Conservation (phyloP, 2,329 filamentous ascomycete species). For the Cryphonectria radicalis region DNA sequence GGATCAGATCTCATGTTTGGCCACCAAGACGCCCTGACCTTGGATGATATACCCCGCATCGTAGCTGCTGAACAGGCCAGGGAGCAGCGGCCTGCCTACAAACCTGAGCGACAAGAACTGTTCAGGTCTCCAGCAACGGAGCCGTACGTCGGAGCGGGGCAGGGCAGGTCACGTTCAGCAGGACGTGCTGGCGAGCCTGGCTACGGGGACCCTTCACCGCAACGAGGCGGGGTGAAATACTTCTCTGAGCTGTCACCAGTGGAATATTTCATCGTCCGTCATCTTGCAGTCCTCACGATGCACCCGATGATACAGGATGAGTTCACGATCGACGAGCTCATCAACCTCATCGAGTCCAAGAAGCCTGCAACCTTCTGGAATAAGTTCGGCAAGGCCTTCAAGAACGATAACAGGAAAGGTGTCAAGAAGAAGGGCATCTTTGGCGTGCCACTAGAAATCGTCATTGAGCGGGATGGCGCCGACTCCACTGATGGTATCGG, state of each 20-base stretch:
- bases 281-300: constrained; percentile 93
- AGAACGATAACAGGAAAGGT: constrained; percentile 76
- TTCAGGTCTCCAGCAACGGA: constrained; percentile 62
- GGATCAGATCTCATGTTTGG: constrained; percentile 84
- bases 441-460: constrained; percentile 82
- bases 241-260: constrained; percentile 95
- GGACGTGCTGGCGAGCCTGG: constrained; percentile 57
- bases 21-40: constrained; percentile 85
- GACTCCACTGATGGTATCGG: constrained; percentile 98
- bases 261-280: constrained; percentile 96
- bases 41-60: constrained; percentile 95
- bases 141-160: constrained; percentile 70
- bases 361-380: constrained; percentile 95
- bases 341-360: constrained; percentile 89
- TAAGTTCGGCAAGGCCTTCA: constrained; percentile 96
- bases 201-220: constrained; percentile 55
- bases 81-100: constrained; percentile 78
- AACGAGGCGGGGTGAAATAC: constrained; percentile 72
- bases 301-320: constrained; percentile 87
- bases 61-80: constrained; percentile 94
- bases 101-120: constrained; percentile 71
- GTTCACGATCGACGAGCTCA: constrained; percentile 91
- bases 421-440: constrained; percentile 94
- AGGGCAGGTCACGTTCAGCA: constrained; percentile 64
- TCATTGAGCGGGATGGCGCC: constrained; percentile 91